phyloP scores from a whole-genome alignment of 176 grass and related monocot species.

The Dactylis glomerata region DNA sequence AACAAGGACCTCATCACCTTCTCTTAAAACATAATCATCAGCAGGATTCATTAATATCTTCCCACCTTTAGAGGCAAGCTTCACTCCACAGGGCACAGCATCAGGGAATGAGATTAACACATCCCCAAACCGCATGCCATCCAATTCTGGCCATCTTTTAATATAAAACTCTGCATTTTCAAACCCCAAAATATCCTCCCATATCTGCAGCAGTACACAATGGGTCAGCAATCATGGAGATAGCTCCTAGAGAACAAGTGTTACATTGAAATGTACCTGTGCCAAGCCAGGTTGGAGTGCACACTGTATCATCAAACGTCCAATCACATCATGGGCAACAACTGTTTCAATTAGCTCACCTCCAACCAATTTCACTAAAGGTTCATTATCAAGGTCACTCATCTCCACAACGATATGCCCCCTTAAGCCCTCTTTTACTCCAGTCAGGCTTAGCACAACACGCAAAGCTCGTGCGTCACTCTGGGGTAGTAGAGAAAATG shows the following conservation, averaged over 20 bases:
- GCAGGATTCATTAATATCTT: constrained; percentile 91
- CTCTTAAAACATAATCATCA: constrained; percentile 83
- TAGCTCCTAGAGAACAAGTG: background rate
- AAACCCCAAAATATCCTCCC: constrained; percentile 99
- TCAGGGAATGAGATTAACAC: constrained; percentile 94
- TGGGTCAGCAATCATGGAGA: constrained; percentile 1
- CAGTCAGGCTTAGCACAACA: constrained; percentile 92
- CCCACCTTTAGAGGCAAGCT: constrained; percentile 73
- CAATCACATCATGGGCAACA: constrained; percentile 98
- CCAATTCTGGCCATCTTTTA: constrained; percentile 91
- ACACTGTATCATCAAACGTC: constrained; percentile 99
- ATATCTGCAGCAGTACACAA: constrained; percentile 64
- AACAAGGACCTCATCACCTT: constrained; percentile 89
- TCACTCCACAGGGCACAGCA: constrained; percentile 93
- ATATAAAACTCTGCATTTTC: constrained; percentile 99
- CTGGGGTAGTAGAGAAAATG: constrained; percentile 28
- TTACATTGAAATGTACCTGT: constrained; percentile 52
- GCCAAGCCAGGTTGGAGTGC: constrained; percentile 97
- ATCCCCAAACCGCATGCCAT: constrained; percentile 82
- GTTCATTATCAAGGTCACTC: constrained; percentile 98
- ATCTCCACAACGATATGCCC: constrained; percentile 97
- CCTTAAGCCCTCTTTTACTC: constrained; percentile 91
- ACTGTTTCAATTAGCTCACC: constrained; percentile 95
- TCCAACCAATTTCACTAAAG: constrained; percentile 96
- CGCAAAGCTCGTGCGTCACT: constrained; percentile 95